These are phyloP conservation scores for Karstenula rhodostoma DNA, from an alignment of 2,329 filamentous ascomycete species.

Conservation along the genomic window DNA sequence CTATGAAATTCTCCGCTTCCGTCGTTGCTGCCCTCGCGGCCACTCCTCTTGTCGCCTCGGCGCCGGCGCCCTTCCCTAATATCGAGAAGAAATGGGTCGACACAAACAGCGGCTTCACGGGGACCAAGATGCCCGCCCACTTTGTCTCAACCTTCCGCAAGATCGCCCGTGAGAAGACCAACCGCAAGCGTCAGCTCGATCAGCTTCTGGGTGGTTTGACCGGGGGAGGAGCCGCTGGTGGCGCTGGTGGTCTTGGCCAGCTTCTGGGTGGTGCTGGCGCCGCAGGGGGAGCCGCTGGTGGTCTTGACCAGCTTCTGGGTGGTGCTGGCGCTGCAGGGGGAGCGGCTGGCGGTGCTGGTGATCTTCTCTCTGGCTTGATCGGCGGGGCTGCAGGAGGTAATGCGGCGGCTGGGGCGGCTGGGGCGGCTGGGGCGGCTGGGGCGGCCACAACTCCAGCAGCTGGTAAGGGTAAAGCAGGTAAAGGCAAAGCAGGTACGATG, in stretches of 20 bases:
- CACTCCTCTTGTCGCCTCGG: constrained; percentile 32
- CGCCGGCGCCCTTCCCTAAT: constrained; percentile 30
- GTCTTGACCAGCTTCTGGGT: background rate
- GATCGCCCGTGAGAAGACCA: constrained; percentile 31
- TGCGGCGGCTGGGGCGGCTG: constrained; percentile 15
- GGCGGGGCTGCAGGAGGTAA: no score
- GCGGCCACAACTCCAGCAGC: background rate
- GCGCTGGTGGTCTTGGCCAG: constrained; percentile 13
- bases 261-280: constrained; percentile 12
- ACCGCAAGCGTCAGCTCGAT: constrained; percentile 33
- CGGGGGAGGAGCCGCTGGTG: constrained; percentile 24
- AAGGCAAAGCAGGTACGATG: background rate
- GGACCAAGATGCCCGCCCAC: constrained; percentile 33
- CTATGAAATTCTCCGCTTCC: constrained; percentile 41
- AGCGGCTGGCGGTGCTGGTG: no score
- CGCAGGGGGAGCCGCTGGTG: constrained; percentile 1
- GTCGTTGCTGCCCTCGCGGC: constrained; percentile 38
- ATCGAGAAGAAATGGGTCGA: constrained; percentile 36
- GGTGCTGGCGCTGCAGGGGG: background rate
- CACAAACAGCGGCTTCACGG: constrained; percentile 23
- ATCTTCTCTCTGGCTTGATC: no score
- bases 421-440: constrained; percentile 16
- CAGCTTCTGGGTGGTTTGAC: constrained; percentile 31
- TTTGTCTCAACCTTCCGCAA: constrained; percentile 31
- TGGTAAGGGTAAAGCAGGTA: constrained; percentile 9